A percentile compares a stretch with the other conserved stretches of the same genome.
Conservation (phyloP, 2,329 filamentous ascomycete genomes). For the Pseudovirgaria hyperparasitica region DNA sequence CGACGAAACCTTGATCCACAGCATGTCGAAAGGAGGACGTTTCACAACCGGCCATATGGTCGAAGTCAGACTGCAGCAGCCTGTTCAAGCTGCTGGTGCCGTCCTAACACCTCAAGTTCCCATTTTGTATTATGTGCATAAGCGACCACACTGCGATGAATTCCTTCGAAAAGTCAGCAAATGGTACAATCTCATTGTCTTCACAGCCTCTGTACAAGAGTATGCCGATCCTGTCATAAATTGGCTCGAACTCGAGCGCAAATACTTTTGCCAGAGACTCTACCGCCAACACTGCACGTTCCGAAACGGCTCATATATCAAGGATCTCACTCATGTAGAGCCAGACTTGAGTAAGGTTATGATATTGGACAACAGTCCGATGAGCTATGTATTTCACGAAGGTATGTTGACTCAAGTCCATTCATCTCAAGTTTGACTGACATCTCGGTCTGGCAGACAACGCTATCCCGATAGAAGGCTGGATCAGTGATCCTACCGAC, state of each 20-base stretch:
- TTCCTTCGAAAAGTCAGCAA: constrained; percentile 86
- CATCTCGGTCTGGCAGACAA: constrained; percentile 54
- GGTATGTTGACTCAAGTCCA: constrained; percentile 40
- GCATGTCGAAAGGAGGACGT: constrained; percentile 87
- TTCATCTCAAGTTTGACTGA: background rate
- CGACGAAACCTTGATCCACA: constrained; percentile 96
- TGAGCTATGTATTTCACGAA: constrained; percentile 98
- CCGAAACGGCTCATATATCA: constrained; percentile 93
- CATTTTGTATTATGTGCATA: constrained; percentile 97
- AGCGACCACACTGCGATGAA: constrained; percentile 91
- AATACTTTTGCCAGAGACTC: constrained; percentile 87
- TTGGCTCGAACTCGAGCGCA: constrained; percentile 92
- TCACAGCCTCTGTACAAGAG: constrained; percentile 95
- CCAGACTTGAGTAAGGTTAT: constrained; percentile 95
- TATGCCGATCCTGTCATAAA: constrained; percentile 98
- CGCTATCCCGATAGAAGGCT: constrained; percentile 96
- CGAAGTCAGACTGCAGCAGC: constrained; percentile 77
- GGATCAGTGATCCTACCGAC: constrained; percentile 97
- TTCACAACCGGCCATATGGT: constrained; percentile 99
- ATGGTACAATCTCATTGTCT: constrained; percentile 96
- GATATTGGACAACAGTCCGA: constrained; percentile 95
- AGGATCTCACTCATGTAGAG: constrained; percentile 91
- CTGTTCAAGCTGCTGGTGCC: constrained; percentile 53
- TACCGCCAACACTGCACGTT: constrained; percentile 97
- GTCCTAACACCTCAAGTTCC: constrained; percentile 77